Evolutionary conservation across 257 asterid species (phyloP).

Genomic region (Solanum neorickii): DNA sequence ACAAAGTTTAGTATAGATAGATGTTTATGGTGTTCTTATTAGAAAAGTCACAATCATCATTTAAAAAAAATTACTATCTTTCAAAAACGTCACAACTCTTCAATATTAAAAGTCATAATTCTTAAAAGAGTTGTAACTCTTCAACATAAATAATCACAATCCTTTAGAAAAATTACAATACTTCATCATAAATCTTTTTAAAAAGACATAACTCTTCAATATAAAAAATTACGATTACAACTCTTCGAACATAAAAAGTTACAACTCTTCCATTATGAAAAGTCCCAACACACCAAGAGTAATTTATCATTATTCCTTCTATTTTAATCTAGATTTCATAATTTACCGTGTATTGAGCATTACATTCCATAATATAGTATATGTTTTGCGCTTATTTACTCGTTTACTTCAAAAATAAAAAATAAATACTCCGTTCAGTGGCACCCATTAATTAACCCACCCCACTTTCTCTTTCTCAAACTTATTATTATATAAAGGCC

Average conservation of each 20-base stretch:
- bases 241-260: too few relatives aligned
- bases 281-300: not conserved
- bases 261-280: not conserved
- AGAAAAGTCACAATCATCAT: not conserved
- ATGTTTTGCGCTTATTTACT: not conserved
- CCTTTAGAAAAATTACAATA: too few relatives aligned
- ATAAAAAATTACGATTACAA: too few relatives aligned
- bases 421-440: not conserved
- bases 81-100: not conserved
- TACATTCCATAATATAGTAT: not conserved
- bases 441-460: not conserved
- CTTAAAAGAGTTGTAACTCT: accelerated
- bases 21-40: not conserved
- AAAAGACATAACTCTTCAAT: not conserved
- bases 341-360: not conserved
- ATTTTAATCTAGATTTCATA: not conserved
- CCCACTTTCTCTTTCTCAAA: not conserved
- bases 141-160: not conserved
- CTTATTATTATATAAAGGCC: not conserved
- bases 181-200: too few relatives aligned
- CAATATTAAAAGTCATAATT: not conserved
- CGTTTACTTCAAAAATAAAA: not conserved
- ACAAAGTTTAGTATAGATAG: not conserved
- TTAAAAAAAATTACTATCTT: not conserved
- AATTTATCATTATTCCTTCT: not conserved